Conservation (phyloP, 2,329 filamentous ascomycete genomes). For the Didymella arachidicola region DNA sequence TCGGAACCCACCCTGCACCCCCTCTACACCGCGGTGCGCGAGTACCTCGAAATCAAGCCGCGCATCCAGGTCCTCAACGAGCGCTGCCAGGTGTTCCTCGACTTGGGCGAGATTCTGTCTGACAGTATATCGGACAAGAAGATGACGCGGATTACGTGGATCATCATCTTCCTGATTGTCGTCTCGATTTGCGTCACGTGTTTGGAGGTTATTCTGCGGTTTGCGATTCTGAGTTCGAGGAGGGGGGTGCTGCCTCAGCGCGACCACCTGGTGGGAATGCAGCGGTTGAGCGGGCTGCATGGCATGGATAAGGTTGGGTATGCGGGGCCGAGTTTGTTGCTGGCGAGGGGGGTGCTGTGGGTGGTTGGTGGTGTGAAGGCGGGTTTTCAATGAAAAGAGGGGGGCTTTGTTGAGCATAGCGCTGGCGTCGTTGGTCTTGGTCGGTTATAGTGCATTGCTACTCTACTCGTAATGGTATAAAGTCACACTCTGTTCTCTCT, state of each 20-base stretch:
- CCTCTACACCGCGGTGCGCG: slow-evolving; percentile 90
- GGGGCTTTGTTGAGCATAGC: slow-evolving; percentile 1
- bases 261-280: background rate
- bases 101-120: slow-evolving; percentile 91
- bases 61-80: slow-evolving; percentile 97
- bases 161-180: slow-evolving; percentile 92
- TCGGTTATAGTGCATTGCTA: background rate
- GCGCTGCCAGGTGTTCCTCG: slow-evolving; percentile 93
- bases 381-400: slow-evolving; percentile 11
- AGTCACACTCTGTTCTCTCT: too few species aligned
- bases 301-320: slow-evolving; percentile 26
- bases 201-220: slow-evolving; percentile 86
- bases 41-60: slow-evolving; percentile 96
- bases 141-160: slow-evolving; percentile 97
- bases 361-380: slow-evolving; percentile 30
- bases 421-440: background rate
- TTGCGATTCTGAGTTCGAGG: slow-evolving; percentile 55
- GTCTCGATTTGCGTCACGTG: slow-evolving; percentile 91
- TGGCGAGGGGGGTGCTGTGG: slow-evolving; percentile 38
- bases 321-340: slow-evolving; percentile 40
- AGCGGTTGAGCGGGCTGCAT: slow-evolving; percentile 11
- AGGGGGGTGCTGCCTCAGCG: slow-evolving; percentile 27
- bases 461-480: too few species aligned
- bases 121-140: slow-evolving; percentile 93
- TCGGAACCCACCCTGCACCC: slow-evolving; percentile 94